Evolutionary conservation across 208 protist genomes (phyloP), one percentile per base, ranked within the genome.

Genomic region (Zelonia costaricensis): DNA sequence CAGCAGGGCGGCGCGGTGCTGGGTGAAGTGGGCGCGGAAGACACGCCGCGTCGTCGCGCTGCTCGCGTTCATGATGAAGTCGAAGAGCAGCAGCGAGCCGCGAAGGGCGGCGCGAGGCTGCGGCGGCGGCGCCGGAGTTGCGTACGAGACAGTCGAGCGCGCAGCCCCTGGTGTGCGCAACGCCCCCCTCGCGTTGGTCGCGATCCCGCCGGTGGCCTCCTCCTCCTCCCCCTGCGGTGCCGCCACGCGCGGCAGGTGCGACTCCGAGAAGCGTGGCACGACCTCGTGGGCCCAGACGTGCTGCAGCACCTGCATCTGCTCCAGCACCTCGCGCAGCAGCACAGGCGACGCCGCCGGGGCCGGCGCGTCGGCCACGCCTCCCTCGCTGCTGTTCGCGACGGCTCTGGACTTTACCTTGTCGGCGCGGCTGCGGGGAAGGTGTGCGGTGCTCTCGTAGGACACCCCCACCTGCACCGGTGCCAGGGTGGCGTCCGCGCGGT

Each of bases 241-340:
- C 4, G 44, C 23, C 49, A 54, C 25, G 3, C 54, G 63, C 30
- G 45, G 44, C 5, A 53, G 44, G 45, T 49, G 46, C 5, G 49
- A 25, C 0, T 33, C 67, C 0, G 51, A 56, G 3, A 62, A 62
- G 49, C 57, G 66, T 22, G 45, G 35, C 9, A 46, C 63, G 48
- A 76, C 64, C 38, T 78, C 72, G 39, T 61, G 42, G 22, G 58
- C 61, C 84, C 80, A 87, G 45, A 82, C 74, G 18, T 55, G 30
- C 40, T 63, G 60, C 22, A 82, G 57, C 22, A 67, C 59, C 8
- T 71, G 54, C 78, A 87, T 85, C 35, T 59, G 40, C 33, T 54
- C 48, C 31, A 84, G 57, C 35, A 62, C 55, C 28, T 49, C 53
- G 12, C 62, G 55, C 46, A 79, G 55, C 51, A 56, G 31, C 53